These are phyloP conservation scores for Cryptococcus depauperatus DNA, from an alignment of 1,284 basidiomycete genomes.

Conservation along the genomic window DNA sequence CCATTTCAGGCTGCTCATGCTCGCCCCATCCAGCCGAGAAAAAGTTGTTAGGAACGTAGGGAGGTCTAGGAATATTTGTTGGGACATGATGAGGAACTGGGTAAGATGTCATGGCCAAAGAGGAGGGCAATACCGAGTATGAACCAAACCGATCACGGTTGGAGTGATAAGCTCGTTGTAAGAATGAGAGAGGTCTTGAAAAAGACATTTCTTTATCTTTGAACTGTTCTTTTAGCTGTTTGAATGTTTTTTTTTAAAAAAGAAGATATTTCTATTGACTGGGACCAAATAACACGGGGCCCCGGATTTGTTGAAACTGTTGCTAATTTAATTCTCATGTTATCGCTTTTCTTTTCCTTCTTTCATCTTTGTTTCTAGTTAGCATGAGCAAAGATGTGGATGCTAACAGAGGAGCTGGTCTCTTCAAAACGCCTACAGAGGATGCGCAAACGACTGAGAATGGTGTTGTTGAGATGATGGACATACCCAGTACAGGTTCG, in stretches of 20 bases:
- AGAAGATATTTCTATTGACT: too few species aligned
- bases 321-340: background rate
- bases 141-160: constrained; percentile 24
- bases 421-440: background rate
- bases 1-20: constrained; percentile 50
- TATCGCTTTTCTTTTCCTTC: background rate
- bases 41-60: constrained; percentile 51
- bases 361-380: constrained; percentile 1
- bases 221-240: too few species aligned
- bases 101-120: constrained; percentile 27
- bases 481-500: background rate
- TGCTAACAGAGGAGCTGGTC: too few species aligned
- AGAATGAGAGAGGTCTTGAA: too few species aligned
- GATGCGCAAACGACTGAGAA: background rate
- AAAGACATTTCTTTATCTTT: too few species aligned
- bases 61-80: constrained; percentile 52
- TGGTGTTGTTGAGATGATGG: constrained; percentile 4
- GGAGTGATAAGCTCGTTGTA: constrained; percentile 13
- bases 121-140: constrained; percentile 28
- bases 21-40: constrained; percentile 29
- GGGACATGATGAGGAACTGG: constrained; percentile 54
- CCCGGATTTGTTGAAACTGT: background rate
- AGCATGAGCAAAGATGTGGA: background rate
- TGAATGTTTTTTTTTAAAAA: too few species aligned
- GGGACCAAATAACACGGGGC: background rate